phyloP scores from a whole-genome alignment of 1,139 yeast genomes.

The Hemisphaericaspora subhashii region DNA sequence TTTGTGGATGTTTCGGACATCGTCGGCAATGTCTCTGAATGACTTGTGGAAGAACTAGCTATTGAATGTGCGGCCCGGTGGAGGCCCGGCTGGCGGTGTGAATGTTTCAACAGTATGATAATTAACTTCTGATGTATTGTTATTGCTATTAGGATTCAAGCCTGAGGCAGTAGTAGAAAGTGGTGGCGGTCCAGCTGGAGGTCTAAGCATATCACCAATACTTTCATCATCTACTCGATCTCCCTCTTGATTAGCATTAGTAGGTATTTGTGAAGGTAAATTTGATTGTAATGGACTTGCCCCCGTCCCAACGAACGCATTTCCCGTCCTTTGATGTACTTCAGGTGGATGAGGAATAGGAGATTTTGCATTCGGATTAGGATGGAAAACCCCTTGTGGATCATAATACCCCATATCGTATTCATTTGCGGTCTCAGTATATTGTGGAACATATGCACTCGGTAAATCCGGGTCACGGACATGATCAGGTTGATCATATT shows the following conservation, averaged over 20 bases:
- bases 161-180: not conserved
- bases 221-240: constrained; percentile 8
- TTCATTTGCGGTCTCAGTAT: constrained; percentile 63
- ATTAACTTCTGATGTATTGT: not conserved
- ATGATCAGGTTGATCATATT: constrained; percentile 46
- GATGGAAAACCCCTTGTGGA: constrained; percentile 55
- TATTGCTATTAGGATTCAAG: not conserved
- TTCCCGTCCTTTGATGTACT: constrained; percentile 21
- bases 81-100: constrained; percentile 6
- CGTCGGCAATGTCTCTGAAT: not conserved
- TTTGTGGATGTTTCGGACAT: not conserved
- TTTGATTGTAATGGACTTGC: constrained; percentile 6
- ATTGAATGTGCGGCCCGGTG: too few species aligned
- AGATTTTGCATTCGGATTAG: constrained; percentile 32
- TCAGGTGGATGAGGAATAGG: constrained; percentile 20
- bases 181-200: constrained; percentile 8
- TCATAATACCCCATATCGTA: constrained; percentile 84
- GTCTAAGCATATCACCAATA: constrained; percentile 10
- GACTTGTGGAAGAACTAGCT: too few species aligned
- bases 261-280: constrained; percentile 5
- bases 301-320: constrained; percentile 15
- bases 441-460: constrained; percentile 59
- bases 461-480: constrained; percentile 36
- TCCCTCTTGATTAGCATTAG: not conserved
- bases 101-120: constrained; percentile 1